A percentile compares a stretch with the other conserved stretches of the same genome.
Evolutionary conservation across 495 filamentous ascomycete genomes (phyloP).

Genomic region (Penicillium malachiteum): DNA sequence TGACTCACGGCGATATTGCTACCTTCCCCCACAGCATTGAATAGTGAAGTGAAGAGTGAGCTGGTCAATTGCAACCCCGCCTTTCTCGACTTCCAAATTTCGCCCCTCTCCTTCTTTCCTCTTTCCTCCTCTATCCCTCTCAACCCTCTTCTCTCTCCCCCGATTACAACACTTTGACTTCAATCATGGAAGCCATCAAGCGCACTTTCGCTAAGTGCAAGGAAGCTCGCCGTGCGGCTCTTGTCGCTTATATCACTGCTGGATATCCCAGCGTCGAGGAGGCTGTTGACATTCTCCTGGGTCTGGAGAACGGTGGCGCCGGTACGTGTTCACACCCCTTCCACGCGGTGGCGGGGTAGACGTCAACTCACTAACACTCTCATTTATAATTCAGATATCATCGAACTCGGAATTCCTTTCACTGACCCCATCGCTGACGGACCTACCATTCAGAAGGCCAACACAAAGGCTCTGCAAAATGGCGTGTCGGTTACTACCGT

Average conservation of each 20-base stretch:
- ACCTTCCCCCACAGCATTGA: neutral
- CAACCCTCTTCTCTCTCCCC: neutral
- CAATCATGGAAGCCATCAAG: constrained; percentile 74
- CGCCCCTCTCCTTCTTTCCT: neutral
- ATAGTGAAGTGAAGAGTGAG: neutral
- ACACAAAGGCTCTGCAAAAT: constrained; percentile 80
- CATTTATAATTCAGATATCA: constrained; percentile 35
- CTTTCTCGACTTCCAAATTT: neutral
- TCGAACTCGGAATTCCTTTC: constrained; percentile 73
- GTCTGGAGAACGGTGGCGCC: constrained; percentile 89
- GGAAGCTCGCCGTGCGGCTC: constrained; percentile 61
- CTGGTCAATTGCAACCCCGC: neutral
- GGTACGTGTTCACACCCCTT: constrained; percentile 52
- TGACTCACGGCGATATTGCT: neutral
- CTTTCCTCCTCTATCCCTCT: neutral
- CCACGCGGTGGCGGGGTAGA: constrained; percentile 3
- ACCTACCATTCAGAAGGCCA: constrained; percentile 84
- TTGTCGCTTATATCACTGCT: constrained; percentile 95
- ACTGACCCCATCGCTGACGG: constrained; percentile 95
- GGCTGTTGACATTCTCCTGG: constrained; percentile 79
- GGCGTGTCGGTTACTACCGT: constrained; percentile 75
- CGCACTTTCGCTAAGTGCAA: constrained; percentile 86
- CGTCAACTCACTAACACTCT: constrained; percentile 1
- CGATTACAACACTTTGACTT: neutral
- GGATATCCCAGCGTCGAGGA: constrained; percentile 84